Base-by-base conservation (phyloP, 2,329 filamentous ascomycete species). In the Cladosporium sp. region DNA sequence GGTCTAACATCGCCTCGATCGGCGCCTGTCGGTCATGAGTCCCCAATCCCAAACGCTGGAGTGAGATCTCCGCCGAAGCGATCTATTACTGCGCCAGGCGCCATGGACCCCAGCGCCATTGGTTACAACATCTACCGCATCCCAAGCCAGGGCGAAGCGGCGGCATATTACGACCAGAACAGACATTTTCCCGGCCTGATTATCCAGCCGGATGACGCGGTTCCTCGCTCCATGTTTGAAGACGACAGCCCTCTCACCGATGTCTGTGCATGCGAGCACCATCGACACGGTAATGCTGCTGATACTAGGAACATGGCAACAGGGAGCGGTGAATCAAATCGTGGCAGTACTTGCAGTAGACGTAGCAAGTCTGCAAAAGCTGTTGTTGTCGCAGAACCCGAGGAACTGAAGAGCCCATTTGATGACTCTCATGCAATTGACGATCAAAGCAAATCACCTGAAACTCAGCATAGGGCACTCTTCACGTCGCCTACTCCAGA, bases 81-180 rank as follows among this genome's bases (percentile, higher is more conserved):
- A 45, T 62, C 62, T 6, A 49, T 59, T 17, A 65, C 63, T 18
- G 62, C 63, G 4, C 63, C 62, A 34, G 61, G 58, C 8, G 59
- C 59, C 13, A 17, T 63, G 4, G 56, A 61, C 29, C 8, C 27
- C 17, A 34, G 38, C n/a, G 37, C 24, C 18, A 27, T 30, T 24
- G 34, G n/a, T 5, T 38, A 66, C 39, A 61, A 66, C 57, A 66
- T 65, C 29, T 67, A 67, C 43, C 52, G 55, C 12, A 58, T 64
- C 15, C 60, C 64, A 7, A 64, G 60, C 27, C 57, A 61, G n/a
- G 65, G 64, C n/a, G 57, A 58, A 32, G 65, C 65, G 8, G 62
- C 62, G 3, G 55, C 58, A 24, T 68, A 67, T 48, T 68, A 66
- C 43, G 57, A 66, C 51, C 40, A 52, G 7, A 58, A 47, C n/a